Percentiles rank a stretch among this genome's conserved stretches.
Conservation (phyloP, 2,329 filamentous ascomycete genomes). For the Pseudocercospora cruenta region DNA sequence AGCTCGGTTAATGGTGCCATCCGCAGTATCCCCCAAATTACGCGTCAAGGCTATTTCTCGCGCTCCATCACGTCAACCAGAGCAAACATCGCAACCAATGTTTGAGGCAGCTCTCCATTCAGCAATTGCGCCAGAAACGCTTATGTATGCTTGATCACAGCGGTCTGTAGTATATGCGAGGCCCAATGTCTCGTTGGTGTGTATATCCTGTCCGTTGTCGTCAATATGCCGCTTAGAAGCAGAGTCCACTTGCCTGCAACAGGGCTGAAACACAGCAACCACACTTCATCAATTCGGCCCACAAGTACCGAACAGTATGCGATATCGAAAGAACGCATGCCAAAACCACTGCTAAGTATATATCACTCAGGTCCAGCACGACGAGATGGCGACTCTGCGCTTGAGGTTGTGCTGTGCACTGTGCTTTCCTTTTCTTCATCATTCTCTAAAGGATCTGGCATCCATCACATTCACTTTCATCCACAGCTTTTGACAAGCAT, state of each 20-base stretch:
- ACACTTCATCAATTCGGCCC: neutral
- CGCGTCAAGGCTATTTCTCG: neutral
- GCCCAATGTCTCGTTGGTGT: neutral
- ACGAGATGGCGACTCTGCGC: neutral
- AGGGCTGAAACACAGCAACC: constrained; percentile 6
- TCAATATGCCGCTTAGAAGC: neutral
- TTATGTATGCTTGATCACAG: neutral
- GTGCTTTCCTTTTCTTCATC: constrained; percentile 5
- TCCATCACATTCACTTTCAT: constrained; percentile 17
- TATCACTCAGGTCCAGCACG: neutral
- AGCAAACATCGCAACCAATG: neutral
- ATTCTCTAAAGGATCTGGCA: constrained; percentile 17
- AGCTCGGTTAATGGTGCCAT: neutral
- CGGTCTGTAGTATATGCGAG: neutral
- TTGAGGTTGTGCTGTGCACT: neutral
- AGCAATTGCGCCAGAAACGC: constrained; percentile 2
- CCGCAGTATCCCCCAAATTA: constrained; percentile 1
- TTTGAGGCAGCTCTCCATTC: neutral
- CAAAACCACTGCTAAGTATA: neutral
- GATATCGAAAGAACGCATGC: neutral
- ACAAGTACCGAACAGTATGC: neutral
- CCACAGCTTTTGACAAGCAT: neutral
- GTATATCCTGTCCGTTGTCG: neutral
- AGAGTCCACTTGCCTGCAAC: neutral
- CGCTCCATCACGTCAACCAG: neutral